Evolutionary conservation across 192 early-diverging fungal species (phyloP).

Genomic region (Linnemannia hyalina): DNA sequence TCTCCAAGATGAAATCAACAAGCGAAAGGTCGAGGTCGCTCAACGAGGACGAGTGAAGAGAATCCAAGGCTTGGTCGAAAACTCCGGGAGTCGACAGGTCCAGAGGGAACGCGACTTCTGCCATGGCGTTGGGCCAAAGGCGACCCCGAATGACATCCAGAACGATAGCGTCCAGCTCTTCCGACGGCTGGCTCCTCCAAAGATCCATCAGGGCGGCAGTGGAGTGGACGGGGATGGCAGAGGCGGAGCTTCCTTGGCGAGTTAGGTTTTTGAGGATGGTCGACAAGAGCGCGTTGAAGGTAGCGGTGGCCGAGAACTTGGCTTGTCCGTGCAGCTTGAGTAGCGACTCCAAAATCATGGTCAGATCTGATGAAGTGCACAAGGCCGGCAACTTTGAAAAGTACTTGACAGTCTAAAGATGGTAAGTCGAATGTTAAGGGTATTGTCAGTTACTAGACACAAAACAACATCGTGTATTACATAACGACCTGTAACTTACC

Average conservation of each 20-base stretch:
- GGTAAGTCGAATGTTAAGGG: not conserved
- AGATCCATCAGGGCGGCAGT: constrained; percentile 38
- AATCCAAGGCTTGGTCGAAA: constrained; percentile 35
- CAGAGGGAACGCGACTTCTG: constrained; percentile 1
- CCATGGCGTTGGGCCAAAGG: constrained; percentile 47
- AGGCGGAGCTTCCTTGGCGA: constrained; percentile 24
- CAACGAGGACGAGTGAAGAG: constrained; percentile 17
- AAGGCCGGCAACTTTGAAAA: constrained; percentile 38
- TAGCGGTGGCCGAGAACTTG: constrained; percentile 28
- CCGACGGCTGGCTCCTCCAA: constrained; percentile 49
- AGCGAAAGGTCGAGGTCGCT: constrained; percentile 18
- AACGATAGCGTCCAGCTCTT: constrained; percentile 47
- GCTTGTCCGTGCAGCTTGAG: constrained; percentile 28
- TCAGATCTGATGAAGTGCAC: constrained; percentile 34
- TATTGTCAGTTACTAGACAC: not conserved
- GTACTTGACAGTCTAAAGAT: constrained; percentile 29
- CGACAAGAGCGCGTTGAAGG: constrained; percentile 42
- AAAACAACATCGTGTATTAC: not conserved
- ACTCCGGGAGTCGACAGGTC: constrained; percentile 30
- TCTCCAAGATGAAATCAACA: constrained; percentile 38
- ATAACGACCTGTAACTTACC: constrained; percentile 2
- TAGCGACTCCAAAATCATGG: constrained; percentile 34
- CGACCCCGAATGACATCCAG: constrained; percentile 35
- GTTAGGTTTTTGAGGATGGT: constrained; percentile 35
- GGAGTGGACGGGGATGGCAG: constrained; percentile 26